phyloP scores from a whole-genome alignment of 768 basidiomycete species.

The Leccinum obscurum region DNA sequence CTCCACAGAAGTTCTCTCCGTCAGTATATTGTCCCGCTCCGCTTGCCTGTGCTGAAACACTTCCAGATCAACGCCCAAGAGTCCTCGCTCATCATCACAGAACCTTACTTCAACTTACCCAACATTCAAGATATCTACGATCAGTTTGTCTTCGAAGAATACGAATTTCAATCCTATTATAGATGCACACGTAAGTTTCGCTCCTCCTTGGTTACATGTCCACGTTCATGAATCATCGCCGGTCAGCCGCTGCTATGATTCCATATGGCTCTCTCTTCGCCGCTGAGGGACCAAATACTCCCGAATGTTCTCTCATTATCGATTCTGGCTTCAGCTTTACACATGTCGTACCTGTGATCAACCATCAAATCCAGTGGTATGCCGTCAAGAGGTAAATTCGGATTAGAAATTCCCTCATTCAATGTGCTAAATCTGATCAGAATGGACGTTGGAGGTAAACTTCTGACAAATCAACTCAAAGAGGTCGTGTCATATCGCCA shows the following conservation, averaged over 20 bases:
- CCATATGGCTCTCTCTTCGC: conserved; percentile 74
- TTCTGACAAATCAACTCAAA: conserved; percentile 93
- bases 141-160: conserved; percentile 96
- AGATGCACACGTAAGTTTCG: conserved; percentile 73
- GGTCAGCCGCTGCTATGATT: conserved; percentile 74
- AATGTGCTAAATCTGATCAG: conserved; percentile 42
- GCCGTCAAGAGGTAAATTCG: conserved; percentile 73
- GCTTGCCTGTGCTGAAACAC: conserved; percentile 12
- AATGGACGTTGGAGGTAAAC: conserved; percentile 93
- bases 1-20: conserved; percentile 66
- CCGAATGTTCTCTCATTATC: conserved; percentile 81
- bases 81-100: conserved; percentile 82
- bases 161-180: conserved; percentile 83
- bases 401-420: conserved; percentile 15
- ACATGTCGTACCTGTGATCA: conserved; percentile 82
- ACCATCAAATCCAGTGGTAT: conserved; percentile 71
- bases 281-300: conserved; percentile 44
- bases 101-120: conserved; percentile 92
- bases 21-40: conserved; percentile 32
- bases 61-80: conserved; percentile 68
- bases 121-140: conserved; percentile 93
- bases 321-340: conserved; percentile 96
- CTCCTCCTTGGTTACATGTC: conserved; percentile 21
- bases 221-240: conserved; percentile 20
- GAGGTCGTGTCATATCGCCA: conserved; percentile 93